Conservation (phyloP, 768 basidiomycete species). For the Calvatia gigantea region DNA sequence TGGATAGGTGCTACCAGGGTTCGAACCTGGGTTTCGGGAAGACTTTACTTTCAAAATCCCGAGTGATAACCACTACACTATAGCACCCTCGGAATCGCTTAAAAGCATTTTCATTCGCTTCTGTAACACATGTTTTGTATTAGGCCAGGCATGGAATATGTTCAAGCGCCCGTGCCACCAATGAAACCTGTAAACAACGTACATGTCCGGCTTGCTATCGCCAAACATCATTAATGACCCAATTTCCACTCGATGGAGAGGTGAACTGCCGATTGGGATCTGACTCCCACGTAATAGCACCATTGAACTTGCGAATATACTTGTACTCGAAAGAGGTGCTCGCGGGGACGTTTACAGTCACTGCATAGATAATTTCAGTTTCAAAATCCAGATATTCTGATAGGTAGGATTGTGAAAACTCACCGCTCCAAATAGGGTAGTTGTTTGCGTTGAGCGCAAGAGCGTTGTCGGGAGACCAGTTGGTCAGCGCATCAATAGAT, state of each 20-base stretch:
- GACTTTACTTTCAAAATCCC: constrained; percentile 13
- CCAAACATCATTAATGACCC: constrained; percentile 39
- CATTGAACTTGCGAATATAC: constrained; percentile 59
- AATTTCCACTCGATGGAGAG: constrained; percentile 41
- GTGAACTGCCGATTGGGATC: constrained; percentile 54
- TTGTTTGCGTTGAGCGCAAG: constrained; percentile 47
- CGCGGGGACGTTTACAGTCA: constrained; percentile 58
- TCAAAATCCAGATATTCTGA: neutral
- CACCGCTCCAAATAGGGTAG: constrained; percentile 71
- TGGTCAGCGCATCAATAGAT: constrained; percentile 46
- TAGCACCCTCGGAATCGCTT: constrained; percentile 3
- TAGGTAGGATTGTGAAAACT: constrained; percentile 25
- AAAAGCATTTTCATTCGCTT: neutral
- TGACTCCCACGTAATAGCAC: constrained; percentile 60
- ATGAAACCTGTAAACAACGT: too few species aligned
- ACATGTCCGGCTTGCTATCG: too few species aligned
- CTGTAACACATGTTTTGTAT: too few species aligned
- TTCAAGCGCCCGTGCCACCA: too few species aligned
- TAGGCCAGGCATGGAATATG: too few species aligned
- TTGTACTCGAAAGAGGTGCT: constrained; percentile 62
- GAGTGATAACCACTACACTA: constrained; percentile 18
- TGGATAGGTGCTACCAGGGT: constrained; percentile 15
- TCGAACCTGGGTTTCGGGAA: constrained; percentile 18
- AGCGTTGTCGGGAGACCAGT: constrained; percentile 62
- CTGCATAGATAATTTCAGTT: constrained; percentile 34